Base-by-base conservation (phyloP, 2,329 filamentous ascomycete species). In the Ophiobolus disseminans region DNA sequence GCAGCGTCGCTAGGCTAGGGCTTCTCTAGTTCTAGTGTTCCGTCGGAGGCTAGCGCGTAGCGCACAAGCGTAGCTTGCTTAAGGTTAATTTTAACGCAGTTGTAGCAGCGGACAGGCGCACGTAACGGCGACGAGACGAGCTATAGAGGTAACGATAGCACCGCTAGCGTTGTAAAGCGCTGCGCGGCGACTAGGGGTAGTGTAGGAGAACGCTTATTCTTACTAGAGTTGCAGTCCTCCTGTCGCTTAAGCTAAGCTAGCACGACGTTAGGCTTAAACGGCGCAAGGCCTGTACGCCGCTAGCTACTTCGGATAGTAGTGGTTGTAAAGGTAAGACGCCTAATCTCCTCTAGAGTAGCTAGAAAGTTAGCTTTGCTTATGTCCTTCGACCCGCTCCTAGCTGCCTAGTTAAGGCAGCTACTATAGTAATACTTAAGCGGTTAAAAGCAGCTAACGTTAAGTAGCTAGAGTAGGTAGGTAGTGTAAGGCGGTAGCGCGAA, bases 341-440 rank as follows among this genome's bases (percentile, higher is more conserved):
- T 8, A 16, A 45, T 45, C 14, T 36, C 31, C 14, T 26, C 21
- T 9, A 45, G 11, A 25, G 41, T 45, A 32, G 41, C 30, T 25
- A 45, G 19, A 34, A 45, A 45, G 16, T 36, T 14, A 20, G 17
- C 16, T 19, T 35, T 32, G 14, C 17, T 42, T 13, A 42, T 42
- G 9, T 42, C 40, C 11, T 22, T 34, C 21, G 40, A 17, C n/a
- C 40, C 40, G 6, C 17, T 44, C 17, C 41, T 21, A 47, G 47
- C 16, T 37, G 53, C 45, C 45, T 35, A 39, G 22, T 36, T 17
- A 53, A 53, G 35, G 49, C 22, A 53, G 37, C 23, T 26, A 6
- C 23, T 11, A 39, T 48, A 23, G 40, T 48, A 43, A 30, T 34
- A 48, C 23, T 50, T 50, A 5, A 41, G 37, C 9, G 35, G 48